phyloP scores from a whole-genome alignment of 2,329 filamentous ascomycete species.

The Plectosphaerella plurivora region DNA sequence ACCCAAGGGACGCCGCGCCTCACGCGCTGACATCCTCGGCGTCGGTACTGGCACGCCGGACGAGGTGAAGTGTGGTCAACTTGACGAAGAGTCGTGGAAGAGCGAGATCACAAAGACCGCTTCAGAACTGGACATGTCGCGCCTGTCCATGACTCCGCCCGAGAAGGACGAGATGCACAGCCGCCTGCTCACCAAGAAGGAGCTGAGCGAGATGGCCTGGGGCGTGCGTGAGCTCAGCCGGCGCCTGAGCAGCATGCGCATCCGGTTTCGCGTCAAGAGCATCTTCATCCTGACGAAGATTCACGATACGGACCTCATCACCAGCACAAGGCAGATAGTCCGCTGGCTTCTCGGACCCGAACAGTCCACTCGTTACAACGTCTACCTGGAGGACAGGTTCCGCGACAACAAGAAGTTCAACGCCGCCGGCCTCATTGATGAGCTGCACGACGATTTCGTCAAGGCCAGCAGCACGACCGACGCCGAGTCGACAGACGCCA shows the following conservation, averaged over 20 bases:
- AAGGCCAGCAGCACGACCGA: conserved; percentile 27
- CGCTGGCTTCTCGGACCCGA: conserved; percentile 76
- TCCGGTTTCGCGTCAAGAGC: conserved; percentile 75
- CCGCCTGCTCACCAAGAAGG: conserved; percentile 88
- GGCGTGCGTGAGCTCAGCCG: conserved; percentile 88
- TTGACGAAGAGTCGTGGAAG: conserved; percentile 53
- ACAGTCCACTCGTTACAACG: conserved; percentile 62
- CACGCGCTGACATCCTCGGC: conserved; percentile 57
- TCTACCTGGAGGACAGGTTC: conserved; percentile 80
- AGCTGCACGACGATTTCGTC: conserved; percentile 44
- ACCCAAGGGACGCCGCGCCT: conserved; percentile 34
- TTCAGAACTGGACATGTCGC: conserved; percentile 32
- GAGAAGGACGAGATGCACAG: conserved; percentile 37
- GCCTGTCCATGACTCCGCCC: conserved; percentile 2
- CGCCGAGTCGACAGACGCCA: conserved; percentile 25
- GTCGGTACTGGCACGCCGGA: conserved; percentile 43
- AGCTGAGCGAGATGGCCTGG: conserved; percentile 95
- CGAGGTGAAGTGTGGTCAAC: conserved; percentile 42
- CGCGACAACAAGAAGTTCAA: conserved; percentile 70
- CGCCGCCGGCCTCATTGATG: conserved; percentile 59
- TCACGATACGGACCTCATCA: conserved; percentile 77
- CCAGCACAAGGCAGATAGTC: conserved; percentile 70
- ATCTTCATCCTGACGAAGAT: conserved; percentile 90
- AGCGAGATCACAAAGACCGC: conserved; percentile 38
- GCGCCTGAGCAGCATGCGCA: conserved; percentile 74